Evolutionary conservation across 1,139 yeast species (phyloP).

Genomic region (Eremothecium gossypii): DNA sequence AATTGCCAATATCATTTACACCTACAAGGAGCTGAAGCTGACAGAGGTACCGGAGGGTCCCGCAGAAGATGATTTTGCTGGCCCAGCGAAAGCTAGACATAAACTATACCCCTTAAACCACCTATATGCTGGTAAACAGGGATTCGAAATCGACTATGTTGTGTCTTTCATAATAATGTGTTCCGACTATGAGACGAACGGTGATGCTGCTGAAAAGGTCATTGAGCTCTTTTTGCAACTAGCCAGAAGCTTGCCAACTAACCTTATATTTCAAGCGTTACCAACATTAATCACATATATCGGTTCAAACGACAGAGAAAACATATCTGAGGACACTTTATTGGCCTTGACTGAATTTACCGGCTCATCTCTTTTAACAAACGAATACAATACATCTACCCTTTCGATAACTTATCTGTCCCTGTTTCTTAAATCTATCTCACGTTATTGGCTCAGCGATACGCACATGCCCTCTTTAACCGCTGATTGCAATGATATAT

Average conservation of each 20-base stretch:
- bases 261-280: not conserved
- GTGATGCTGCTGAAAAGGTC: not conserved
- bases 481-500: slow-evolving; percentile 24
- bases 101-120: not conserved
- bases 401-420: slow-evolving; percentile 13
- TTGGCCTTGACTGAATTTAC: slow-evolving; percentile 18
- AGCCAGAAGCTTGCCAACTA: slow-evolving; percentile 2
- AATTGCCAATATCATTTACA: not conserved
- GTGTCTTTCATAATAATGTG: slow-evolving; percentile 1
- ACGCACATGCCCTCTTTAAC: slow-evolving; percentile 7
- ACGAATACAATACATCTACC: slow-evolving; percentile 18
- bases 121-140: not conserved
- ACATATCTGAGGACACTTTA: slow-evolving; percentile 3
- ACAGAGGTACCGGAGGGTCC: not conserved
- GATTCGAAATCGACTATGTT: not conserved
- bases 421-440: slow-evolving; percentile 12
- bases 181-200: not conserved
- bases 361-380: slow-evolving; percentile 18
- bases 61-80: slow-evolving; percentile 4
- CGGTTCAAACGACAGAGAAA: not conserved
- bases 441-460: slow-evolving; percentile 15
- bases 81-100: not conserved
- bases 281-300: slow-evolving; percentile 2
- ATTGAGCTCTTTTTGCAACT: not conserved
- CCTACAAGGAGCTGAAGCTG: not conserved